Evolutionary conservation across 805 yeast genomes (phyloP), one percentile per base, ranked within the genome.

Genomic region (Hanseniaspora meyeri): DNA sequence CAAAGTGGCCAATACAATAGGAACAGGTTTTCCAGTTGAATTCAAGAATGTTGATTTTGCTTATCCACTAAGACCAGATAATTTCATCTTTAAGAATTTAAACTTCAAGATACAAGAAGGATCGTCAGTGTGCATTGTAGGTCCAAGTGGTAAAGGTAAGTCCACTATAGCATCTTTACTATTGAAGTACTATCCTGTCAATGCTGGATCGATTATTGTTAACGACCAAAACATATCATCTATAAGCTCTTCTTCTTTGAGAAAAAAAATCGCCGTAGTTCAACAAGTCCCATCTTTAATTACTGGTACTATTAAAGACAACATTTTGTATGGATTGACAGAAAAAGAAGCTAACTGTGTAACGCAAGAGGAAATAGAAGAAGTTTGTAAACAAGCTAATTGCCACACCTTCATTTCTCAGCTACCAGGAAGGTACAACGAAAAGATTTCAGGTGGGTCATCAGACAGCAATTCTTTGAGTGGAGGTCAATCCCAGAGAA

Each of bases 401-500:
- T 74, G 90, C 57, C 74, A 76, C 36, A 77, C 78, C 1, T 85
- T 85, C 61, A 79, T 87, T 16, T 62, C 72, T 1, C 71, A 76
- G 1, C 75, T 87, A 39, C 83, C 88, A 0, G 74, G 79, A 6
- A 85, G 87, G 0, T 74, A 87, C 49, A 76, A 81, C 49, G 81
- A 96, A 0, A 64, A 68, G 1, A 73, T 91, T 43, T 87, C 86
- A 0, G 81, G 96, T 2, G 80, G 90, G 58, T 77, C 77, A 27
- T 72, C 78, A 0, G 63, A 79, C 34, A 53, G 51, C 34, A 53
- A 53, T 20, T 53, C 57, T 11, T 67, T 91, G 10, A 89, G 97
- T n/a, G 95, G 95, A 47, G 98, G 98, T 2, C 97, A 93, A 66
- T 74, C 84, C 45, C 97, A 93, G 66, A 73, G 97, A 59, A 74